Percentiles rank a stretch among this genome's conserved stretches.
Evolutionary conservation across 169 alveolate species (phyloP).

Genomic region (Eimeria zaria): DNA sequence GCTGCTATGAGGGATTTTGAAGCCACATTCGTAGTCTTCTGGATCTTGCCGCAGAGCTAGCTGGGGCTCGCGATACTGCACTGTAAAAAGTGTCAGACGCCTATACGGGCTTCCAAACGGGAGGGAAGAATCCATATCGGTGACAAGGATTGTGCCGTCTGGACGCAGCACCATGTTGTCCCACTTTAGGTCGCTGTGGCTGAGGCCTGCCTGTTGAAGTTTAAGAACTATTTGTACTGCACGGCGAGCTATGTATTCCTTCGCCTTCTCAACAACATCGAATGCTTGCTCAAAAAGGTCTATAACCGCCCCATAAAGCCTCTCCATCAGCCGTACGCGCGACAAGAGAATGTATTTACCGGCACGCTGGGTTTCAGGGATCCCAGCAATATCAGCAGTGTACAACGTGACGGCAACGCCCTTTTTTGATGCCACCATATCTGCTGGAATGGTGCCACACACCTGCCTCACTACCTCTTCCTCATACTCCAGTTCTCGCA

Average conservation of each 20-base stretch:
- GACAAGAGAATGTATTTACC: neutral
- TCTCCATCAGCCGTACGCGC: constrained; percentile 32
- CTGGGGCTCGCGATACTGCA: constrained; percentile 25
- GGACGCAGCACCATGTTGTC: constrained; percentile 35
- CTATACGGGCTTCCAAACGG: constrained; percentile 13
- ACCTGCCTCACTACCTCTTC: constrained; percentile 1
- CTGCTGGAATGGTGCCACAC: constrained; percentile 31
- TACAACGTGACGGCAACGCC: constrained; percentile 30
- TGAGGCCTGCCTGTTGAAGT: constrained; percentile 23
- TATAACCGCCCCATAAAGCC: neutral
- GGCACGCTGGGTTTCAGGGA: neutral
- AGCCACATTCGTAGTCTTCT: neutral
- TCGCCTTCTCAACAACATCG: neutral
- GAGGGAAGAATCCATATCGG: constrained; percentile 4
- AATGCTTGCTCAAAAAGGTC: neutral
- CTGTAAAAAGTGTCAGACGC: neutral
- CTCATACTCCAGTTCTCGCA: neutral
- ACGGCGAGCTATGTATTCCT: constrained; percentile 35
- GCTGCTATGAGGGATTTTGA: neutral
- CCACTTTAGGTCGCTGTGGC: constrained; percentile 54
- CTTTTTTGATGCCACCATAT: constrained; percentile 34
- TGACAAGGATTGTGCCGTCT: constrained; percentile 13
- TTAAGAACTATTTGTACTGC: constrained; percentile 1
- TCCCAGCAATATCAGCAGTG: constrained; percentile 10
- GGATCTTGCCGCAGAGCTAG: neutral